These are phyloP conservation scores for Nannochloropsis gaditana DNA, from an alignment of 108 stramenopile species.

Conservation along the genomic window DNA sequence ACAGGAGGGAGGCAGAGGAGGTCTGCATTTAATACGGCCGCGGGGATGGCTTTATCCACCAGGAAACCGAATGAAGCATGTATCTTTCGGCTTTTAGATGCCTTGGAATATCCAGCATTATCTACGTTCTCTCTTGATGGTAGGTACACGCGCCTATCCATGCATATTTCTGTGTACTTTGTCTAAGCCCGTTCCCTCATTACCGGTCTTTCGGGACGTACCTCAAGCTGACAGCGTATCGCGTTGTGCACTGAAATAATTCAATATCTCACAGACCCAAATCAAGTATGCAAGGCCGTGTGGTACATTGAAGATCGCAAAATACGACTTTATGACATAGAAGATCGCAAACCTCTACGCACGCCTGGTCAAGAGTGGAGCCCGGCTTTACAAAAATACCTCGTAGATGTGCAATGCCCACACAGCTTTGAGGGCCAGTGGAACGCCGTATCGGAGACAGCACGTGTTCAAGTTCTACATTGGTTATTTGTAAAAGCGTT, in stretches of 20 bases:
- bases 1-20: neutral
- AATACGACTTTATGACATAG: neutral
- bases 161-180: too few relatives aligned
- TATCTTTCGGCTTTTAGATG: neutral
- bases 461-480: neutral
- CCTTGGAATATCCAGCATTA: neutral
- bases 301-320: neutral
- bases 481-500: conserved; percentile 8
- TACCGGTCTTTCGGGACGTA: too few relatives aligned
- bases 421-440: neutral
- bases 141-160: neutral
- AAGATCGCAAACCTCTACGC: conserved; percentile 4
- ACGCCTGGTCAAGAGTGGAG: neutral
- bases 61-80: neutral
- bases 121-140: neutral
- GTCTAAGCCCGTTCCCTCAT: too few relatives aligned
- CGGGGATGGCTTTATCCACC: neutral
- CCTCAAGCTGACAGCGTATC: too few relatives aligned
- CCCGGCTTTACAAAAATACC: neutral
- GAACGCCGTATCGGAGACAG: neutral
- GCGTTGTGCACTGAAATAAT: too few relatives aligned
- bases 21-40: neutral
- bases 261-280: neutral
- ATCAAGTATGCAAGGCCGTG: neutral
- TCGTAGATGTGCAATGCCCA: neutral